Conservation (phyloP, 805 yeast genomes). For the Metschnikowia peoriensis region DNA sequence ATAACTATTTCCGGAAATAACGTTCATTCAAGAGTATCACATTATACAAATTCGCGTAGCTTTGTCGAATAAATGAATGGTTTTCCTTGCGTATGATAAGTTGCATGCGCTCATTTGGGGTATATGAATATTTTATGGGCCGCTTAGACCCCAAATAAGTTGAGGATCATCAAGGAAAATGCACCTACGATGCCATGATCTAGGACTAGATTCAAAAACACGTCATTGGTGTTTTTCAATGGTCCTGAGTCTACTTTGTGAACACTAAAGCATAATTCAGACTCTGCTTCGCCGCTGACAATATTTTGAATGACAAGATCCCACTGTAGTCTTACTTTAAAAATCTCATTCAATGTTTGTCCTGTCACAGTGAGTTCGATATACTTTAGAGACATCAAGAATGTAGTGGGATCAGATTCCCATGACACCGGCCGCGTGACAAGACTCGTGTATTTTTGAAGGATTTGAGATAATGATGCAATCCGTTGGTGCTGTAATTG, state of each 20-base stretch:
- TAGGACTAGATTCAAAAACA: conserved; percentile 23
- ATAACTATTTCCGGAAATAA: too few species aligned
- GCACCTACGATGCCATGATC: conserved; percentile 28
- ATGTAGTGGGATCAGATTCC: background rate
- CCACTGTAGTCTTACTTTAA: conserved; percentile 15
- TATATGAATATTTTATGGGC: too few species aligned
- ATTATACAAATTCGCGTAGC: too few species aligned
- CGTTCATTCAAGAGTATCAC: too few species aligned
- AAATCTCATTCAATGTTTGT: background rate
- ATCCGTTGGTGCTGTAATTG: conserved; percentile 23
- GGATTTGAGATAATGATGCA: conserved; percentile 20
- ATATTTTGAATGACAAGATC: conserved; percentile 4
- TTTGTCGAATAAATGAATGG: too few species aligned
- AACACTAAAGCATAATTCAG: conserved; percentile 6
- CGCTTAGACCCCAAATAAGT: conserved; percentile 10
- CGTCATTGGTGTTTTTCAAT: conserved; percentile 8
- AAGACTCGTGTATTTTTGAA: conserved; percentile 17
- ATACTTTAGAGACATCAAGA: conserved; percentile 9
- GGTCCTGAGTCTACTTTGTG: conserved; percentile 11
- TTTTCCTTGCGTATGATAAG: too few species aligned
- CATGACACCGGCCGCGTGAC: conserved; percentile 15
- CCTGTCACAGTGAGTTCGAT: conserved; percentile 12
- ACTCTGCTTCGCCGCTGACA: conserved; percentile 9
- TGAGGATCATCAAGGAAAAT: conserved; percentile 23
- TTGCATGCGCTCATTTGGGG: background rate